Percentiles rank a stretch among this genome's conserved stretches.
Conservation (phyloP, 2,329 filamentous ascomycete genomes). For the Arthrobotrys sinensis region DNA sequence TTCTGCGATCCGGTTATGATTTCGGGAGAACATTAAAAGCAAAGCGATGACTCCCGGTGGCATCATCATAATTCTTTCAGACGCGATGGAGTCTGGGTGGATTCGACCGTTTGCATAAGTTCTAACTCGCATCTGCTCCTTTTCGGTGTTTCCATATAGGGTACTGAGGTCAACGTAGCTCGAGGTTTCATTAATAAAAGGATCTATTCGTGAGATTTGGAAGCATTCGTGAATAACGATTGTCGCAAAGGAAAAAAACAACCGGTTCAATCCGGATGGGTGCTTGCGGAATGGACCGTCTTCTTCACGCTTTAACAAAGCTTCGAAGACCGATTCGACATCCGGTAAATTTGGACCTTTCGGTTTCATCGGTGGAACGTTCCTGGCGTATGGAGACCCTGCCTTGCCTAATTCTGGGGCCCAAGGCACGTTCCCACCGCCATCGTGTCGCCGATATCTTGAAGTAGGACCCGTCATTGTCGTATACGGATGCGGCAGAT, state of each 20-base stretch:
- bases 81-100: conserved; percentile 80
- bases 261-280: conserved; percentile 75
- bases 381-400: conserved; percentile 77
- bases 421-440: conserved; percentile 72
- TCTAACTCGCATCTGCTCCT: conserved; percentile 76
- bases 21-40: conserved; percentile 78
- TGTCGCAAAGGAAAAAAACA: conserved; percentile 75
- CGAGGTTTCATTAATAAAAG: conserved; percentile 77
- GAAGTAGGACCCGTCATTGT: conserved; percentile 70
- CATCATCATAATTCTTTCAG: conserved; percentile 77
- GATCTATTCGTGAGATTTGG: conserved; percentile 76
- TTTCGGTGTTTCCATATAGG: conserved; percentile 78
- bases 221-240: conserved; percentile 73
- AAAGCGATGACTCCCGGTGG: conserved; percentile 78
- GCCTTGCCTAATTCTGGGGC: conserved; percentile 77
- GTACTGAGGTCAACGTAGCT: conserved; percentile 83
- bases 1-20: conserved; percentile 79
- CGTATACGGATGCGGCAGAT: conserved; percentile 71
- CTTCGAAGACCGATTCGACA: conserved; percentile 70
- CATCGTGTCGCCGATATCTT: conserved; percentile 69
- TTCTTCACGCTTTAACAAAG: conserved; percentile 70
- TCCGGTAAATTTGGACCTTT: conserved; percentile 72
- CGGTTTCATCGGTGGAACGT: conserved; percentile 71
- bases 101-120: conserved; percentile 76
- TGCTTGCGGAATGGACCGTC: conserved; percentile 73